Evolutionary conservation across 2,329 filamentous ascomycete genomes (phyloP).

Genomic region (Coniochaeta sp.): DNA sequence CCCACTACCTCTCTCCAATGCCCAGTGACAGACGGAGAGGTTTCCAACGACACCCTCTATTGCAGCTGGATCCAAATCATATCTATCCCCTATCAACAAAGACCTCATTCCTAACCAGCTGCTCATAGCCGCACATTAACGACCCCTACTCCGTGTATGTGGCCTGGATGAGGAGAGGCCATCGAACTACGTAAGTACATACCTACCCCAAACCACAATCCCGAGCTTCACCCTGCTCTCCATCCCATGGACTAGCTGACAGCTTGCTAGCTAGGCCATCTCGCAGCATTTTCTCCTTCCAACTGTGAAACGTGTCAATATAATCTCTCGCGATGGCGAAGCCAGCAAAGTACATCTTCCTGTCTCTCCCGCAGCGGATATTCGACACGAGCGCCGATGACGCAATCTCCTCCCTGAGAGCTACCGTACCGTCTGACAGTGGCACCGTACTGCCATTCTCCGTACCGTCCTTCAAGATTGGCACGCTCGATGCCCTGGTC

Average conservation of each 20-base stretch:
- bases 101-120: not conserved
- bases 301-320: conserved; percentile 5
- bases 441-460: conserved; percentile 70
- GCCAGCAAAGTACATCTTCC: conserved; percentile 66
- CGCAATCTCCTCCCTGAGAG: conserved; percentile 67
- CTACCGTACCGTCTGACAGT: conserved; percentile 66
- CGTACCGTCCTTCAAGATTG: conserved; percentile 95
- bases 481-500: conserved; percentile 87
- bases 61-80: too few species aligned
- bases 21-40: not conserved
- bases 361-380: conserved; percentile 85
- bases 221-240: not conserved
- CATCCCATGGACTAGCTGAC: not conserved
- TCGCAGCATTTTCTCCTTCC: not conserved
- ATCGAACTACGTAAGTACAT: not conserved
- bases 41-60: not conserved
- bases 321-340: conserved; percentile 28
- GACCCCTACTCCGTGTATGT: not conserved
- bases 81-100: not conserved
- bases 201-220: too few species aligned
- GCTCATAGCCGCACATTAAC: not conserved
- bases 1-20: not conserved
- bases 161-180: not conserved
- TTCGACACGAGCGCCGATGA: conserved; percentile 78
- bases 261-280: not conserved